Percentiles rank a stretch among this genome's conserved stretches.
Evolutionary conservation across 2,329 filamentous ascomycete genomes (phyloP).

Genomic region (Hymenoscyphus salicellus): DNA sequence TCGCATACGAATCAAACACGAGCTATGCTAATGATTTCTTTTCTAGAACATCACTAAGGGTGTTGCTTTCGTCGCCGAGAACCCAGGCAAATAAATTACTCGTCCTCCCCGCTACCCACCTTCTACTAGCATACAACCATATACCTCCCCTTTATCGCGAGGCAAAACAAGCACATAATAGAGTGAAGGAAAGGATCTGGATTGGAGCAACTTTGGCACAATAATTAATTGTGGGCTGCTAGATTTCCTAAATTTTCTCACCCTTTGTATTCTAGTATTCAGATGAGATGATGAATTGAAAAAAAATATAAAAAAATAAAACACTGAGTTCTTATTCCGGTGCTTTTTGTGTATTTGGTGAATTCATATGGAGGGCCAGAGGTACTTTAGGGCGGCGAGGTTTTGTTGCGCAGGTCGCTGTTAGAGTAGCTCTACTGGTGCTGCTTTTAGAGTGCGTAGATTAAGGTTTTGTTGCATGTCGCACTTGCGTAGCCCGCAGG

Average conservation of each 20-base stretch:
- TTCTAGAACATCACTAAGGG: slow-evolving; percentile 88
- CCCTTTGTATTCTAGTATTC: slow-evolving; percentile 10
- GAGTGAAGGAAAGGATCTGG: slow-evolving; percentile 8
- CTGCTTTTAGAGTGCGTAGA: too few relatives aligned
- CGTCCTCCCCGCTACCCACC: neutral
- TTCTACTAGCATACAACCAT: slow-evolving; percentile 6
- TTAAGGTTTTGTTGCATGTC: too few relatives aligned
- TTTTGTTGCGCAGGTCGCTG: too few relatives aligned
- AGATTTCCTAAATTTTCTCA: neutral
- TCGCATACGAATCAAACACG: neutral
- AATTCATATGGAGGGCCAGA: too few relatives aligned
- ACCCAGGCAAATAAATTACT: slow-evolving; percentile 57
- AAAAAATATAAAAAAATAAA: neutral
- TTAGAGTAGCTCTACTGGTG: too few relatives aligned
- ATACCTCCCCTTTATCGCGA: neutral
- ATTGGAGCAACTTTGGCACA: slow-evolving; percentile 3
- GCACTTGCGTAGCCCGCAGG: too few relatives aligned
- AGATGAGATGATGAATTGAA: slow-evolving; percentile 6
- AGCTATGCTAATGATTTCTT: slow-evolving; percentile 34
- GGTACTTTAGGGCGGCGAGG: too few relatives aligned
- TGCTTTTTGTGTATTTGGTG: too few relatives aligned
- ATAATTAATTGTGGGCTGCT: slow-evolving; percentile 4
- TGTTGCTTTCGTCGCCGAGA: slow-evolving; percentile 56
- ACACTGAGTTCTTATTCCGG: too few relatives aligned
- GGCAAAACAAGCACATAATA: slow-evolving; percentile 8